Evolutionary conservation across 2,329 filamentous ascomycete species (phyloP).

Genomic region (Phaeosphaeriaceae sp.): DNA sequence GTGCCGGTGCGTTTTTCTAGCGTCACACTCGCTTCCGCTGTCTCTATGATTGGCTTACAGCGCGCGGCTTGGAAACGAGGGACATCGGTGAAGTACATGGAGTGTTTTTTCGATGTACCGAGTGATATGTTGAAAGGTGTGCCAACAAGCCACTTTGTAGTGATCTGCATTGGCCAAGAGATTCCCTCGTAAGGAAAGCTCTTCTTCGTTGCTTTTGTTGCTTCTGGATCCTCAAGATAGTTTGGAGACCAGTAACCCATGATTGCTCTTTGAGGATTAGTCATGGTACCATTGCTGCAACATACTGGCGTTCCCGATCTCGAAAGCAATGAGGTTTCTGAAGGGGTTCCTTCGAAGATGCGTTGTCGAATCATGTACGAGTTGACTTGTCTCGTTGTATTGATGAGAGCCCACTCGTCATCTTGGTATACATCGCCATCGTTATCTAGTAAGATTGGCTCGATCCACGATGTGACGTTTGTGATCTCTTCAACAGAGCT

Average conservation of each 20-base stretch:
- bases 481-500: conserved; percentile 1
- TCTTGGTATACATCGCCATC: not conserved
- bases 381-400: not conserved
- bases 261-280: conserved; percentile 6
- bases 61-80: conserved; percentile 23
- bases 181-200: not conserved
- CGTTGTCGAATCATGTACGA: not conserved
- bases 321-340: conserved; percentile 10
- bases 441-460: not conserved
- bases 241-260: conserved; percentile 25
- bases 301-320: conserved; percentile 7
- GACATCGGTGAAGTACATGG: conserved; percentile 9
- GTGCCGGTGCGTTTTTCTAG: conserved; percentile 11
- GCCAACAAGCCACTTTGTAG: conserved; percentile 6
- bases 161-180: not conserved
- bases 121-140: not conserved
- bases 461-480: conserved; percentile 18
- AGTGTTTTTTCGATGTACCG: not conserved
- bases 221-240: not conserved
- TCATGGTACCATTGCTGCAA: conserved; percentile 16
- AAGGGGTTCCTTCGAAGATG: conserved; percentile 5
- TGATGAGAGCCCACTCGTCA: conserved; percentile 2
- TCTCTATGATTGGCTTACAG: conserved; percentile 22
- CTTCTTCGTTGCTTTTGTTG: not conserved
- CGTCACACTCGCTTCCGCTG: conserved; percentile 14